Base-by-base conservation (phyloP, 2,329 filamentous ascomycete genomes). In the Dactylella cylindrospora region DNA sequence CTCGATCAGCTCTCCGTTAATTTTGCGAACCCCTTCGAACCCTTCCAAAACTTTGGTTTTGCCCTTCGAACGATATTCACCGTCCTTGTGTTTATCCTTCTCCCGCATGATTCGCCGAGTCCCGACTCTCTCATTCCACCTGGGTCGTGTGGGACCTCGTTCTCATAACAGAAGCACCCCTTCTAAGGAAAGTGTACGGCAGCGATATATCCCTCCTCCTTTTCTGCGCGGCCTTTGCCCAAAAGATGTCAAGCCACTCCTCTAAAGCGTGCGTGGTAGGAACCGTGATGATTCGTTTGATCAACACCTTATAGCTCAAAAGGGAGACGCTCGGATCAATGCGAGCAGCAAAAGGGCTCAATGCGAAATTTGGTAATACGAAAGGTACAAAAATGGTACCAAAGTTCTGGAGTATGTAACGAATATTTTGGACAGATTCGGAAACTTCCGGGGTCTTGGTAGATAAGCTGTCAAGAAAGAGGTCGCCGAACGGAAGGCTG, bases 51-150 rank as follows among this genome's bases (percentile, higher is more conserved):
- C 46, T 40, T 61, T 61, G 39, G 47, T 47, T 53, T 61, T 61
- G 41, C 55, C 53, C 33, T 61, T 61, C 33, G 55, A 61, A 61
- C 55, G 55, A 61, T 52, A 25, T 26, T 53, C 43, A 53, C 55
- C 55, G 55, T 53, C 55, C 55, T 53, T 61, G 22, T 53, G 43
- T 31, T 61, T 61, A 35, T 61, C 55, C 55, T 61, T 61, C 55
- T 61, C 55, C 55, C 55, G 26, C 55, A 61, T 61, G 36, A 26
- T 61, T 53, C 47, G 44, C 33, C 28, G 22, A 49, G 28, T 61
- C 38, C n/a, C 44, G 47, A 38, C 43, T 26, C 41, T 61, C 49
- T 61, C 55, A 61, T 49, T 47, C 55, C 55, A 61, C 41, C 47
- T 40, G 31, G 41, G 47, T 26, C 55, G 44, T 26, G 15, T 33